Base-by-base conservation (phyloP, 768 basidiomycete genomes). In the Leccinum boreale region DNA sequence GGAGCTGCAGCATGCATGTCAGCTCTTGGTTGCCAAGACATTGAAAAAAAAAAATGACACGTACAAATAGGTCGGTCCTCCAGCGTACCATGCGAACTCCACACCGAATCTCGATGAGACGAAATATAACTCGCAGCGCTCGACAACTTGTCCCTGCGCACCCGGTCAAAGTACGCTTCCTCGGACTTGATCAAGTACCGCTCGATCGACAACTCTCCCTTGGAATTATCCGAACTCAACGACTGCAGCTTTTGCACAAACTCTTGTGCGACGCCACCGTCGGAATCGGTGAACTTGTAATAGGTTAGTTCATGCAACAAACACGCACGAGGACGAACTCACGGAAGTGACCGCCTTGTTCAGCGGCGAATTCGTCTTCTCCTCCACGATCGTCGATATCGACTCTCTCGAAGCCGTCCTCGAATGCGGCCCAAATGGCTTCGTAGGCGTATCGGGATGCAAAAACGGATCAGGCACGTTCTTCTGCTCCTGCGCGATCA, bases 341-440 rank as follows among this genome's bases (percentile, higher is more conserved):
- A 93, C 91, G 58, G 92, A 88, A 53, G 88, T 88, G 65, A 93
- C 92, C 11, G 94, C 92, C 74, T 95, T 96, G 77, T 97, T 97
- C 58, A 96, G 77, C 11, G 94, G 94, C 23, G 94, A 94, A 61
- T 89, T 89, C 1, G 80, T 78, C 77, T 96, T 96, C 65, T 96
- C 94, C 61, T 94, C 92, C 29, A 93, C 88, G 53, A 96, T 93
- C 4, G 91, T 89, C 14, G 90, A 85, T 56, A 96, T 94, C 5
- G 92, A 94, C 66, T 96, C 94, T n/a, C 89, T 85, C 1, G 92
- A 94, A 0, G 87, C 86, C 6, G 83, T 81, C 5, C 93, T 81
- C 44, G 90, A 92, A 69, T 93, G 90, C 11, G 77, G 64, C 53
- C 90, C 90, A 72, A 96, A 95, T 1, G 93, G 92, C 59, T 82